Percentiles rank a stretch among this genome's conserved stretches.
phyloP scores from a whole-genome alignment of 129 eudicot genomes.

The Heracleum sosnowskyi region DNA sequence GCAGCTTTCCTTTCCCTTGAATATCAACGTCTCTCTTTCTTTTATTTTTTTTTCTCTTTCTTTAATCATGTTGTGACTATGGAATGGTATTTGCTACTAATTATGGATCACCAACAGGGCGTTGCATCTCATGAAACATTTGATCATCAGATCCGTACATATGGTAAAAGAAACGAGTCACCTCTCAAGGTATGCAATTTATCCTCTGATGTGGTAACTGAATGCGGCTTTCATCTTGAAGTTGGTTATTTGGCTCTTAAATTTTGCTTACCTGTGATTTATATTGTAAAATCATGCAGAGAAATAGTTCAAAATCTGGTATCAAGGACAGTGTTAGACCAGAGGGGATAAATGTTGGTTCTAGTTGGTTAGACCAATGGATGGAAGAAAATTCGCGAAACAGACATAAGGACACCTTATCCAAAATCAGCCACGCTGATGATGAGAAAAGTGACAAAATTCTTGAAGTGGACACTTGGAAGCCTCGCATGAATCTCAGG shows the following conservation, averaged over 20 bases:
- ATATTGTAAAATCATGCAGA: constrained; percentile 26
- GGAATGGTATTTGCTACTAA: not conserved
- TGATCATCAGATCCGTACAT: constrained; percentile 17
- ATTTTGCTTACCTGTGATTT: not conserved
- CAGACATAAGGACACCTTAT: constrained; percentile 17
- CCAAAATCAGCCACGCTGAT: constrained; percentile 28
- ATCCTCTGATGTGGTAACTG: not conserved
- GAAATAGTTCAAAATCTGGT: constrained; percentile 33
- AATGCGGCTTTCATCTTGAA: not conserved
- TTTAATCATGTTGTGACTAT: not conserved
- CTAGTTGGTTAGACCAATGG: constrained; percentile 65
- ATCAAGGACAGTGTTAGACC: constrained; percentile 18
- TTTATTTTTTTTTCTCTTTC: no score
- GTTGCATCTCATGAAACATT: constrained; percentile 7
- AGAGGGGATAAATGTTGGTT: constrained; percentile 20
- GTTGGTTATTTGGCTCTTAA: not conserved
- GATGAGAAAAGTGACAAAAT: constrained; percentile 75
- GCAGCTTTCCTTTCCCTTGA: not conserved
- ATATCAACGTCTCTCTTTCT: no score
- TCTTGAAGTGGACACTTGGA: constrained; percentile 93
- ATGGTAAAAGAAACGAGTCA: constrained; percentile 16
- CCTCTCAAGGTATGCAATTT: constrained; percentile 25
- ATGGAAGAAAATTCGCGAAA: constrained; percentile 61
- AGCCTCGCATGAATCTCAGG: constrained; percentile 41
- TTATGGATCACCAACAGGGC: constrained; percentile 11